Base-by-base conservation (phyloP, 2,329 filamentous ascomycete genomes). In the Colletotrichum noveboracense region DNA sequence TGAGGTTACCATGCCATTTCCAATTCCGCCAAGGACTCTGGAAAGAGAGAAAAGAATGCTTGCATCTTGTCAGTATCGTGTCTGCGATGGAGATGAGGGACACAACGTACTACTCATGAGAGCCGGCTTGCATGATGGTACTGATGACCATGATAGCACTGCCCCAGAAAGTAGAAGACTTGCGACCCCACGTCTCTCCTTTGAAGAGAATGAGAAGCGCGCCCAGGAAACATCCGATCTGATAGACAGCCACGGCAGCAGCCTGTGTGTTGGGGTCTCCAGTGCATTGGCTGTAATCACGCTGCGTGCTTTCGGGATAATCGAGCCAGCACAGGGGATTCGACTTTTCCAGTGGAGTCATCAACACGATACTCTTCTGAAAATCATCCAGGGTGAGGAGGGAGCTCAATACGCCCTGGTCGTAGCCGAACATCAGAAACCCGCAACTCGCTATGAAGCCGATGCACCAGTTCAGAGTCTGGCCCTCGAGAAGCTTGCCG, bases 121-220 rank as follows among this genome's bases (percentile, higher is more conserved):
- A 73, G 4, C 74, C 76, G 3, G 77, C 80, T 62, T 80, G 80
- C 77, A 82, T 78, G 32, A 81, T 71, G 4, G 79, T 80, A 1
- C 81, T 80, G 8, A 83, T 71, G 34, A 82, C 80, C 81, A 83
- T 83, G 38, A 83, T 80, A 4, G 78, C 69, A 58, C 79, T 81
- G 30, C 81, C 81, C 80, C 81, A 83, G 61, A 83, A 82, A 5
- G 81, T 82, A 1, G 81, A 83, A 0, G 80, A 81, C 76, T 81
- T 82, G 30, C 81, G 80, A 1, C 81, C 81, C 80, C 80, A 81
- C 1, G 71, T 78, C 66, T 83, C 81, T 10, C 81, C 81, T 14
- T 81, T 79, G 55, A 81, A 82, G 18, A 82, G 77, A 34, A 82
- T 79, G 3, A 82, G 76, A 1, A 83, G 75, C 1, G 80, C 81